Percentiles rank a stretch among this genome's conserved stretches.
Conservation (phyloP, 768 basidiomycete species). For the Suillus placidus region DNA sequence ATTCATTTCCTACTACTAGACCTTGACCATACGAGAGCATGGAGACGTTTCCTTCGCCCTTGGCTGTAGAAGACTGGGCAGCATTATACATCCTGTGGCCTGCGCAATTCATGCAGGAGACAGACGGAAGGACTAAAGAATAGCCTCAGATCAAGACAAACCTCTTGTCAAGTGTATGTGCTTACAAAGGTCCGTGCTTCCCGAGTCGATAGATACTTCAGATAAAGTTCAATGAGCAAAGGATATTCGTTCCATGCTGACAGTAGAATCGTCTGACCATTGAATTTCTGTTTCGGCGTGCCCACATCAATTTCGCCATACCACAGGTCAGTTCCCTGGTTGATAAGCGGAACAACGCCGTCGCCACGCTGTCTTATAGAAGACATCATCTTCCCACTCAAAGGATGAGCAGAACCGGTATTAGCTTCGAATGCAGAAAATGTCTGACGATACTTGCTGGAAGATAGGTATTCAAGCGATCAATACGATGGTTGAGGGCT, state of each 20-base stretch:
- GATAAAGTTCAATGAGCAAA: background rate
- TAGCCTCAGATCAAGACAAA: slow-evolving; percentile 28
- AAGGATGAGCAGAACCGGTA: slow-evolving; percentile 51
- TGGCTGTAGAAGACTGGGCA: slow-evolving; percentile 34
- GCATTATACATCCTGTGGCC: slow-evolving; percentile 36
- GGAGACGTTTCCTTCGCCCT: slow-evolving; percentile 30
- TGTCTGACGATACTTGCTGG: slow-evolving; percentile 1
- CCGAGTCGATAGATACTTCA: slow-evolving; percentile 49
- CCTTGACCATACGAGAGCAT: slow-evolving; percentile 42
- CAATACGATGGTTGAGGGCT: background rate
- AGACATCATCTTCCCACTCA: slow-evolving; percentile 1
- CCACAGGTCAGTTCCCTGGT: slow-evolving; percentile 30
- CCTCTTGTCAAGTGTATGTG: background rate
- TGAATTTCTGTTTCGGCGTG: slow-evolving; percentile 44
- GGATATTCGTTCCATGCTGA: background rate
- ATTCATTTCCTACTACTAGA: slow-evolving; percentile 40
- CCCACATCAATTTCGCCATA: slow-evolving; percentile 37
- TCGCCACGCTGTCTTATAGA: background rate
- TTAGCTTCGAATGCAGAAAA: slow-evolving; percentile 50
- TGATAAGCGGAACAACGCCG: slow-evolving; percentile 30
- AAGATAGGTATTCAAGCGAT: background rate
- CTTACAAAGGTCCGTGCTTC: slow-evolving; percentile 16
- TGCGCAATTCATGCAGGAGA: slow-evolving; percentile 33
- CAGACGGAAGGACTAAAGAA: slow-evolving; percentile 40
- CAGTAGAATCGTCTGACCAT: slow-evolving; percentile 28